Evolutionary conservation across 768 basidiomycete species (phyloP), one percentile per base, ranked within the genome.

Genomic region (Aureoboletus auriporus): DNA sequence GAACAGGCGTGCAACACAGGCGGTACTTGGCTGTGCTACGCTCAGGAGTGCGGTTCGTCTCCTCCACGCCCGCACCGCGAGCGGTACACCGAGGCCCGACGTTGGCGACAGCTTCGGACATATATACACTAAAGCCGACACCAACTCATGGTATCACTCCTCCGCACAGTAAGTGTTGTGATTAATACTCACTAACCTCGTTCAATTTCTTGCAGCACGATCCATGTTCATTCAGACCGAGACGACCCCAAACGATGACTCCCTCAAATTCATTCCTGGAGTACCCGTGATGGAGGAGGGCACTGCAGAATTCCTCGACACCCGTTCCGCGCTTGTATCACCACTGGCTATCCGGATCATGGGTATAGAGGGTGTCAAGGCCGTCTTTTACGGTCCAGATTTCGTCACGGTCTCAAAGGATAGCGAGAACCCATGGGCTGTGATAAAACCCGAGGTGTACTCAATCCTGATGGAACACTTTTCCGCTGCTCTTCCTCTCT

Each of bases 151-250:
- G 42, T 14, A 3, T 47, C 30, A 43, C 49, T 14, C 66, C 69
- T 31, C 54, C 60, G 30, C 64, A 67, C 37, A 69, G 77, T 79
- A 49, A 58, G 73, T 23, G 4, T 46, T 17, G 13, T 3, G 35
- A 12, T 17, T 13, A 4, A 6, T 12, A 10, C 13, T 23, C 9
- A 17, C 2, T 4, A 1, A 7, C 47, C 9, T 11, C 29, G 8
- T 17, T 50, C 13, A 50, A 27, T 14, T 14, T 13, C 3, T 48
- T 17, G 16, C 26, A 91, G 89, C 71, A 30, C 82, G 93, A 20
- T 86, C 87, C 46, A 95, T 97, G 94, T 98, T 98, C 73, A 96
- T 98, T 49, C 96, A 99, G 70, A 98, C 95, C 5, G 94, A 97
- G 71, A 82, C 84, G 9, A 99, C 96, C 0, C 96, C 96, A 0